These are phyloP conservation scores for Pisolithus orientalis DNA, from an alignment of 768 basidiomycete species.

Conservation along the genomic window DNA sequence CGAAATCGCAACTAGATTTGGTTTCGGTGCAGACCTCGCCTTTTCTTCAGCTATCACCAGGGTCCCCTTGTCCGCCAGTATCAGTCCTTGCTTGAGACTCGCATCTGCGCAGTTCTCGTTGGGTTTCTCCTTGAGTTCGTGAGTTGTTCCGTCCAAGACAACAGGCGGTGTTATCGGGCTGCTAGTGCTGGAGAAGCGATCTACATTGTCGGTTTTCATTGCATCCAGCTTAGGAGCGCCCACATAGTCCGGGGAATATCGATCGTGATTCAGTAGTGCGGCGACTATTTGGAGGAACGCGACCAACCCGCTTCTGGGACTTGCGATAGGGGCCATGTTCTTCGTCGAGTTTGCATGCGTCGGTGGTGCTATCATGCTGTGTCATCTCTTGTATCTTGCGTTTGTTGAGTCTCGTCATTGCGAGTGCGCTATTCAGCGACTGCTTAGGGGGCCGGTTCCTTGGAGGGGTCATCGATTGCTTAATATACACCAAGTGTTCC, in stretches of 20 bases:
- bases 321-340: slow-evolving; percentile 17
- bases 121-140: not conserved
- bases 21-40: slow-evolving; percentile 3
- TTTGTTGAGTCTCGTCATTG: not conserved
- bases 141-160: slow-evolving; percentile 30
- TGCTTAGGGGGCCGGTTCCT: too few species aligned
- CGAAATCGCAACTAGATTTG: not conserved
- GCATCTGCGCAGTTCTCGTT: slow-evolving; percentile 11
- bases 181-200: too few species aligned
- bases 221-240: too few species aligned
- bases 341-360: not conserved
- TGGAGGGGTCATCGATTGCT: too few species aligned
- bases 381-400: not conserved
- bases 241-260: too few species aligned
- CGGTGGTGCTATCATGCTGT: not conserved
- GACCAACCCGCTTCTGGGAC: not conserved
- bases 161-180: too few species aligned
- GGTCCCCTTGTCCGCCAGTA: not conserved
- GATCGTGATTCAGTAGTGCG: too few species aligned
- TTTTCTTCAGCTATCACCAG: slow-evolving; percentile 20
- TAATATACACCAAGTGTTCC: too few species aligned
- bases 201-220: too few species aligned
- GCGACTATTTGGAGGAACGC: not conserved
- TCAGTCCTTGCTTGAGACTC: slow-evolving; percentile 13
- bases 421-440: too few species aligned